These are phyloP conservation scores for Microdochium nivale DNA, from an alignment of 2,329 filamentous ascomycete species.

Conservation along the genomic window DNA sequence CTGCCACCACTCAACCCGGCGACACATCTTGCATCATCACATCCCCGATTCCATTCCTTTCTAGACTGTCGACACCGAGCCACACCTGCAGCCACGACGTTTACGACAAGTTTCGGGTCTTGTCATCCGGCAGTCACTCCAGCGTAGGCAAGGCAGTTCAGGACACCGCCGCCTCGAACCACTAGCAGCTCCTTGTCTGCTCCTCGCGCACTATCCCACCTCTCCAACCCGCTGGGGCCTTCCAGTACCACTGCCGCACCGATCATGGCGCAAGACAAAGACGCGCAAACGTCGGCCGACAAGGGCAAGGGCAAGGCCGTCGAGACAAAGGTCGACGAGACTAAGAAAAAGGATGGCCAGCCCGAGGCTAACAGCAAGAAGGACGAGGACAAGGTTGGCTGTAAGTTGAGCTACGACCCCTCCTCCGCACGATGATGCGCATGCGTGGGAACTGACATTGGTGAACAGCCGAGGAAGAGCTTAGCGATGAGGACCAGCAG, in stretches of 20 bases:
- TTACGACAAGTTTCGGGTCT: neutral
- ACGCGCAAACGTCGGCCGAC: slow-evolving; percentile 73
- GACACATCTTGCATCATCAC: slow-evolving; percentile 2
- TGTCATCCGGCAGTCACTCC: neutral
- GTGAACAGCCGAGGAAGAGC: slow-evolving; percentile 59
- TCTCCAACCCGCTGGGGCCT: slow-evolving; percentile 16
- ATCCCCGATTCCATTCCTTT: slow-evolving; percentile 6
- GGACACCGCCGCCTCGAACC: neutral
- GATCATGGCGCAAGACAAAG: slow-evolving; percentile 89
- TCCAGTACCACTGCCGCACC: slow-evolving; percentile 11
- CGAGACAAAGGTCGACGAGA: slow-evolving; percentile 52
- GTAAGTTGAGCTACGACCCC: slow-evolving; percentile 18
- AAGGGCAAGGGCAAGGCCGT: slow-evolving; percentile 95
- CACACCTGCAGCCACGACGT: neutral
- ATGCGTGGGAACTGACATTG: neutral
- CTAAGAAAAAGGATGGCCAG: slow-evolving; percentile 63
- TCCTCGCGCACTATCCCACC: slow-evolving; percentile 5
- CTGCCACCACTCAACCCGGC: neutral
- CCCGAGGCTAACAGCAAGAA: slow-evolving; percentile 65
- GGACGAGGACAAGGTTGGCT: slow-evolving; percentile 55
- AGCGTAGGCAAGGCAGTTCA: neutral
- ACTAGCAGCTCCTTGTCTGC: neutral
- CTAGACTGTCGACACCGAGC: neutral
- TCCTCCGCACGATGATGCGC: neutral
- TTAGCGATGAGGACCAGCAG: slow-evolving; percentile 96